Evolutionary conservation across 331 rosid genomes (phyloP).

Genomic region (Pyracantha coccinea): DNA sequence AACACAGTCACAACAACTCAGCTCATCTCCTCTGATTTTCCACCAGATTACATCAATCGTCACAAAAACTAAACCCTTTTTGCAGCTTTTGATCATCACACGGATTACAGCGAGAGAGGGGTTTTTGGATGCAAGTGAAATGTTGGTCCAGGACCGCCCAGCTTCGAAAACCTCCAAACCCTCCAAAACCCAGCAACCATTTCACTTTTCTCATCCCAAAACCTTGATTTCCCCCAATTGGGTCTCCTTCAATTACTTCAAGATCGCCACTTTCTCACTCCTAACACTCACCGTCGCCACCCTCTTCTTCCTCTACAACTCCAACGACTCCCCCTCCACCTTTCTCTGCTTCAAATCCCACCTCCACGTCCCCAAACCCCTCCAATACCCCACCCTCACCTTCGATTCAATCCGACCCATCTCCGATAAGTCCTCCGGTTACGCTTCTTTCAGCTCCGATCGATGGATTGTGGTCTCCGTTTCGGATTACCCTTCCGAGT

Average conservation of each 20-base stretch:
- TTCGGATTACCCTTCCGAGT: conserved; percentile 16
- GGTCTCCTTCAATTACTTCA: conserved; percentile 7
- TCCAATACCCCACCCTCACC: neutral
- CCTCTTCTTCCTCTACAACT: conserved; percentile 17
- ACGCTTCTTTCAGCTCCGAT: conserved; percentile 9
- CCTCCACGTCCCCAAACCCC: neutral
- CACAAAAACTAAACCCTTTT: neutral
- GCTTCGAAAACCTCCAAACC: conserved; percentile 3
- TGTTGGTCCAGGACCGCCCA: conserved; percentile 20
- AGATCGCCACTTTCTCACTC: conserved; percentile 12
- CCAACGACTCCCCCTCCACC: conserved; percentile 7
- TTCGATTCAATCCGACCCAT: conserved; percentile 15
- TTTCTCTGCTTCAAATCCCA: conserved; percentile 17
- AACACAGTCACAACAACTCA: neutral
- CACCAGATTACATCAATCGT: neutral
- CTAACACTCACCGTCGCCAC: conserved; percentile 7
- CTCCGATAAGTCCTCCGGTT: conserved; percentile 12
- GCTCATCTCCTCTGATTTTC: neutral
- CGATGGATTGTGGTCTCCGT: conserved; percentile 23
- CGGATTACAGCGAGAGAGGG: neutral
- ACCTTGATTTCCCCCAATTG: conserved; percentile 6
- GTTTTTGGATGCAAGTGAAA: conserved; percentile 10
- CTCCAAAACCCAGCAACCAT: neutral
- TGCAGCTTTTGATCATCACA: neutral
- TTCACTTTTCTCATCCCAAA: neutral